Conservation (phyloP, 2,329 filamentous ascomycete species). For the Trichoderma asperellum region DNA sequence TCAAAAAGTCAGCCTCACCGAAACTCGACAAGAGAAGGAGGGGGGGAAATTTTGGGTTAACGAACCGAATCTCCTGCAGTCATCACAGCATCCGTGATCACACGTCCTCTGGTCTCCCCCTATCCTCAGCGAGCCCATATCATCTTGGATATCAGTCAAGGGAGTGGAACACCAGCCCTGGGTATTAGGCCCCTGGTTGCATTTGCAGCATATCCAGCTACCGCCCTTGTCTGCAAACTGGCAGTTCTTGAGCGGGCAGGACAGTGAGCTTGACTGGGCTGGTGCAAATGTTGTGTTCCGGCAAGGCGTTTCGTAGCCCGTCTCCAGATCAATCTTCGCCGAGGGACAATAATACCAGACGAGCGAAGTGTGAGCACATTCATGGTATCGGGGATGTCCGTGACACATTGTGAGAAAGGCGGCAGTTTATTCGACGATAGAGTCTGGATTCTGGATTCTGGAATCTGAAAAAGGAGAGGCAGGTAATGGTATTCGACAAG, state of each 20-base stretch:
- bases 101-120: slow-evolving; percentile 50
- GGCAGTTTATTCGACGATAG: rapidly evolving
- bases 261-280: slow-evolving; percentile 48
- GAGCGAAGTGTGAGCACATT: slow-evolving; percentile 59
- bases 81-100: slow-evolving; percentile 57
- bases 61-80: slow-evolving; percentile 52
- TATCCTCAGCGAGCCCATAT: slow-evolving; percentile 39
- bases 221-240: slow-evolving; percentile 54
- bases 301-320: slow-evolving; percentile 56
- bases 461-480: background rate
- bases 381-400: slow-evolving; percentile 57
- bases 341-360: slow-evolving; percentile 59
- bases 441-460: background rate
- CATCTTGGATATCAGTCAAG: slow-evolving; percentile 39
- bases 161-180: slow-evolving; percentile 57
- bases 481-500: background rate
- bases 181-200: slow-evolving; percentile 55
- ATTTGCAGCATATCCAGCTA: slow-evolving; percentile 59
- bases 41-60: slow-evolving; percentile 21
- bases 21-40: background rate
- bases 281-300: slow-evolving; percentile 52
- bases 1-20: background rate
- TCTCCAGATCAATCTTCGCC: slow-evolving; percentile 49
- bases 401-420: slow-evolving; percentile 51
- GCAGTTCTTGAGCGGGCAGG: slow-evolving; percentile 57